A percentile compares a stretch with the other conserved stretches of the same genome.
phyloP scores from a whole-genome alignment of 208 protist species.

The Kentomonas sorsogonicus region DNA sequence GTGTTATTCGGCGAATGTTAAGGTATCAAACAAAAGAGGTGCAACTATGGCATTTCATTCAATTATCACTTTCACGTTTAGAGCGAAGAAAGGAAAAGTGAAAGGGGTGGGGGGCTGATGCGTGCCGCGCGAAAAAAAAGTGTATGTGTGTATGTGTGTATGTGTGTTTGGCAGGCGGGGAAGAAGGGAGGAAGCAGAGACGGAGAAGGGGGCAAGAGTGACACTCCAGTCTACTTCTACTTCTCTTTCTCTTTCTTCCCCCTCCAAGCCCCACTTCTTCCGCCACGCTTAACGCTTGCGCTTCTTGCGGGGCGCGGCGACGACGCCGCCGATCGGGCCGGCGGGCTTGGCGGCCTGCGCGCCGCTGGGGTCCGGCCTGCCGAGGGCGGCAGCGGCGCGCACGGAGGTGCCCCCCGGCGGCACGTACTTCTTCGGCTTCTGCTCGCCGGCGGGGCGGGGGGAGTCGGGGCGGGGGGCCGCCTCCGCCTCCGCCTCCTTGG shows the following conservation, averaged over 20 bases:
- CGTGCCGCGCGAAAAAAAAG: too few species aligned
- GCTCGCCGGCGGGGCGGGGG: slow-evolving; percentile 26
- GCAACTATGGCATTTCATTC: too few species aligned
- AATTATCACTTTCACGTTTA: too few species aligned
- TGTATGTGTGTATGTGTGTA: background rate
- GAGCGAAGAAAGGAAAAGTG: too few species aligned
- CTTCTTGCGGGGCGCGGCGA: slow-evolving; percentile 46
- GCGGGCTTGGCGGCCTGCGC: slow-evolving; percentile 50
- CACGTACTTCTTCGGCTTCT: slow-evolving; percentile 65
- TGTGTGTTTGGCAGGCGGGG: background rate
- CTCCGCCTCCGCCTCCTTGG: slow-evolving; percentile 13
- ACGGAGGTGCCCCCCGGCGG: slow-evolving; percentile 52
- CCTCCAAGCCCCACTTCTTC: background rate
- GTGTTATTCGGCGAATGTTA: too few species aligned
- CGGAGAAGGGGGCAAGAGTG: background rate
- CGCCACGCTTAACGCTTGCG: slow-evolving; percentile 13
- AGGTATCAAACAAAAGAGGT: too few species aligned
- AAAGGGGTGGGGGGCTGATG: too few species aligned
- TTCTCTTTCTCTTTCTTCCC: background rate
- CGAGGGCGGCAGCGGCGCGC: slow-evolving; percentile 51
- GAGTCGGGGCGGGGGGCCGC: slow-evolving; percentile 46
- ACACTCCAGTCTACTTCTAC: background rate
- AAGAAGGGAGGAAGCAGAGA: background rate
- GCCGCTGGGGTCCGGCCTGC: slow-evolving; percentile 38
- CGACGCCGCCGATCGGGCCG: slow-evolving; percentile 51